phyloP scores from a whole-genome alignment of 176 grass and related monocot species.

The Panicum miliaceum region DNA sequence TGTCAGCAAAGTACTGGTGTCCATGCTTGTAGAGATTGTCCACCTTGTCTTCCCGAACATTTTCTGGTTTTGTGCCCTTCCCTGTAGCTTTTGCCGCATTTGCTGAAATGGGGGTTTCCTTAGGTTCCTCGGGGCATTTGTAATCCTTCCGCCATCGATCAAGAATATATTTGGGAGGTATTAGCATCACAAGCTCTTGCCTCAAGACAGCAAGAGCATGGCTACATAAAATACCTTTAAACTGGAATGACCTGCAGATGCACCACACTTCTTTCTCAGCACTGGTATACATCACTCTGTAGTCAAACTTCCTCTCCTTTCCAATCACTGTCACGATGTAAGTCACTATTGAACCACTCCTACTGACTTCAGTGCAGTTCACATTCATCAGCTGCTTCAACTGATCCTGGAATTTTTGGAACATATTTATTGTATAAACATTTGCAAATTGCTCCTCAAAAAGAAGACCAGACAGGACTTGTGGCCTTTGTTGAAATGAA shows the following conservation, averaged over 20 bases:
- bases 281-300: conserved; percentile 79
- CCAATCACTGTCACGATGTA: conserved; percentile 79
- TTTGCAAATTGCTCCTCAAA: conserved; percentile 90
- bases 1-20: conserved; percentile 79
- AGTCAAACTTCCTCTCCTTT: conserved; percentile 85
- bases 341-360: conserved; percentile 67
- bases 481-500: conserved; percentile 86
- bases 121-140: conserved; percentile 75
- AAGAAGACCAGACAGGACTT: conserved; percentile 74
- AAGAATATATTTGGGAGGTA: conserved; percentile 90
- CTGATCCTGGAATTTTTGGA: conserved; percentile 89
- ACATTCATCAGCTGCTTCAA: conserved; percentile 86
- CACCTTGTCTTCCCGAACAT: conserved; percentile 56
- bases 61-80: conserved; percentile 47
- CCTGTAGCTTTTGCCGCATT: conserved; percentile 37
- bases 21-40: conserved; percentile 80
- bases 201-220: conserved; percentile 87
- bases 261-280: conserved; percentile 87
- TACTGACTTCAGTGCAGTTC: conserved; percentile 64
- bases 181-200: conserved; percentile 88
- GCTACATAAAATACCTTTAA: conserved; percentile 95
- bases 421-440: conserved; percentile 90
- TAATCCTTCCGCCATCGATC: conserved; percentile 92
- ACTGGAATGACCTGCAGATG: conserved; percentile 88
- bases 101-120: conserved; percentile 49